Percentiles rank a stretch among this genome's conserved stretches.
Evolutionary conservation across 2,329 filamentous ascomycete genomes (phyloP).

Genomic region (Arthrobotrys iridis): DNA sequence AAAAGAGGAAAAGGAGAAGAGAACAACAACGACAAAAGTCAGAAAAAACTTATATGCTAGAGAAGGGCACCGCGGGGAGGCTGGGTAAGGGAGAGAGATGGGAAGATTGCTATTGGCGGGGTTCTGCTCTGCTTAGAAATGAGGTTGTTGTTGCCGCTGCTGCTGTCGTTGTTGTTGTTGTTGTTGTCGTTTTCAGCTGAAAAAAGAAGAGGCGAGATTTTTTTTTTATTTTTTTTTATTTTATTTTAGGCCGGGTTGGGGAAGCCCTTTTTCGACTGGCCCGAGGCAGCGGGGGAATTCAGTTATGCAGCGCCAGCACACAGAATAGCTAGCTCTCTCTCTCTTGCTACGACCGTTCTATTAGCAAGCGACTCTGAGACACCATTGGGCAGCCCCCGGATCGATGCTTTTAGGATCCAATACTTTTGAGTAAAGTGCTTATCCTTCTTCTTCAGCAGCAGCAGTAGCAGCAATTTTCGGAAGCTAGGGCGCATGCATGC

Average conservation of each 20-base stretch:
- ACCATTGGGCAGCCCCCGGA: conserved; percentile 29
- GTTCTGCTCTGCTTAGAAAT: conserved; percentile 11
- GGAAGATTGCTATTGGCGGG: conserved; percentile 10
- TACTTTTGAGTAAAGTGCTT: conserved; percentile 6
- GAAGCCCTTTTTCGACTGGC: conserved; percentile 16
- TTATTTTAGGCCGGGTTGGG: conserved; percentile 27
- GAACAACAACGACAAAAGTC: too few species aligned
- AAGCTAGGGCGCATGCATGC: too few species aligned
- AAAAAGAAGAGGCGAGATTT: too few species aligned
- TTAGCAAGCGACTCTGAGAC: not conserved
- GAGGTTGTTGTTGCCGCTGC: too few species aligned
- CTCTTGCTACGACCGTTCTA: too few species aligned
- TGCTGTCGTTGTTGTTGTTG: conserved; percentile 33
- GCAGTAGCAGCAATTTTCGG: not conserved
- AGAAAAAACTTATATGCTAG: not conserved
- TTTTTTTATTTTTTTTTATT: too few species aligned
- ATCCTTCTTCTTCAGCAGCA: too few species aligned
- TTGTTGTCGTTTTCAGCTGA: conserved; percentile 26
- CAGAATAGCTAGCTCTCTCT: not conserved
- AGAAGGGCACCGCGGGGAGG: not conserved
- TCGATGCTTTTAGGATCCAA: conserved; percentile 20
- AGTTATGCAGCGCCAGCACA: conserved; percentile 41
- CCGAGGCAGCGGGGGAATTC: conserved; percentile 41
- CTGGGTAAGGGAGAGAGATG: not conserved
- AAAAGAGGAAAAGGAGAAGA: not conserved